phyloP scores from a whole-genome alignment of 768 basidiomycete species.

The Pleurotus salmoneostramineus region DNA sequence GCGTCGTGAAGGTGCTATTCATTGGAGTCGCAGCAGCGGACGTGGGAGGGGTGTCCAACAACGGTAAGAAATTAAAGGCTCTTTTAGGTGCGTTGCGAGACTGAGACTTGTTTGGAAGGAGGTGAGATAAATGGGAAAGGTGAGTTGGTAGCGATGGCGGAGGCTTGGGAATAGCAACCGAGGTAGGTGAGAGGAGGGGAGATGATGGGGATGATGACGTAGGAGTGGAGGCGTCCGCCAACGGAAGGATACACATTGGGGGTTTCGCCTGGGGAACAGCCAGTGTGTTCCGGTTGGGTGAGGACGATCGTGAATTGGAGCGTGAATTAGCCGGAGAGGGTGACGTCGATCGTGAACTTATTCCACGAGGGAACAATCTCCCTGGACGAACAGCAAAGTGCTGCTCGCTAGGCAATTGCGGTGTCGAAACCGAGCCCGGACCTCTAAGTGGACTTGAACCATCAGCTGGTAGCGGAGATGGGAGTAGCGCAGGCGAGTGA shows the following conservation, averaged over 20 bases:
- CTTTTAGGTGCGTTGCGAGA: not conserved
- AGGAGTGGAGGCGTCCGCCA: not conserved
- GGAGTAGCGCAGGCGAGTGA: not conserved
- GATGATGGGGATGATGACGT: not conserved
- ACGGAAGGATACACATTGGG: not conserved
- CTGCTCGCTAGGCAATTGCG: not conserved
- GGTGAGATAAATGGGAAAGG: not conserved
- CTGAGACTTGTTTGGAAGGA: not conserved
- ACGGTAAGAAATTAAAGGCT: not conserved
- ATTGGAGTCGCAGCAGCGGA: not conserved
- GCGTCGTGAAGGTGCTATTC: not conserved
- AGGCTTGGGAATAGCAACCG: not conserved
- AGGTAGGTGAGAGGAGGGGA: not conserved
- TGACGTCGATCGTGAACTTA: slow-evolving; percentile 1
- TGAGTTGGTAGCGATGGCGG: not conserved
- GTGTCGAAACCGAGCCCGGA: not conserved
- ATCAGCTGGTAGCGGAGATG: not conserved
- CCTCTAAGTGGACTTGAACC: not conserved
- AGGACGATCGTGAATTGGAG: not conserved
- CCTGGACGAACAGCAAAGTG: slow-evolving; percentile 5
- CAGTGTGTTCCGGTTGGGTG: not conserved
- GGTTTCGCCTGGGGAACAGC: not conserved
- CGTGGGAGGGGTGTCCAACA: not conserved
- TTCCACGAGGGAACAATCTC: not conserved
- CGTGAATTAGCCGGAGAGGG: not conserved